phyloP scores from a whole-genome alignment of 192 early-diverging fungal genomes.

The Haplosporangium gracile region DNA sequence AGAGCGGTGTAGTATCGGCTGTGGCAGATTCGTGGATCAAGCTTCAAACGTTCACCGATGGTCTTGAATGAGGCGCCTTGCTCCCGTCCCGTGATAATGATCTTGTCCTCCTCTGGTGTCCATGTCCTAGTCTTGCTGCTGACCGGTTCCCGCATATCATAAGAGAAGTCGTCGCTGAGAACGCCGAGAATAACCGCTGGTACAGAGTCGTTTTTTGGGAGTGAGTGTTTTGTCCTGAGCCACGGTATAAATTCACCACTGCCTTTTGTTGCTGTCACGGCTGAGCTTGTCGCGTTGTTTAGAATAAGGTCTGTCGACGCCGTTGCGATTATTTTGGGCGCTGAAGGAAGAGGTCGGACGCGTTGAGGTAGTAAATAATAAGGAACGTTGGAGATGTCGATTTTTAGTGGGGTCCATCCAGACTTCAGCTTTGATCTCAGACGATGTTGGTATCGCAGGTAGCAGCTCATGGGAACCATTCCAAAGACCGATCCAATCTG shows the following conservation, averaged over 20 bases:
- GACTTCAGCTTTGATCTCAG: background rate
- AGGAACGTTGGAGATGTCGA: constrained; percentile 13
- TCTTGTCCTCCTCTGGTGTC: constrained; percentile 36
- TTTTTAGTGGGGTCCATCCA: constrained; percentile 30
- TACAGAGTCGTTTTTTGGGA: background rate
- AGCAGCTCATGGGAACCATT: constrained; percentile 10
- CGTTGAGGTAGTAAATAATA: constrained; percentile 29
- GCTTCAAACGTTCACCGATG: constrained; percentile 12
- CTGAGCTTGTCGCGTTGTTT: background rate
- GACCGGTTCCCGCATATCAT: background rate
- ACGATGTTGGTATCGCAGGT: constrained; percentile 25
- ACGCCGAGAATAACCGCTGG: background rate
- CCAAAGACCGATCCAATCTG: constrained; percentile 32
- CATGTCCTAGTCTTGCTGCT: background rate
- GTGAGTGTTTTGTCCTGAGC: background rate
- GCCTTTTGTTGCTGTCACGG: background rate
- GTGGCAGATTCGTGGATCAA: constrained; percentile 1
- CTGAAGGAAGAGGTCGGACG: background rate
- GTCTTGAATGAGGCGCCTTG: background rate
- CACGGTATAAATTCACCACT: background rate
- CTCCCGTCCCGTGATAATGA: constrained; percentile 2
- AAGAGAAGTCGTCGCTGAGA: constrained; percentile 16
- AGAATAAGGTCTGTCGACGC: background rate
- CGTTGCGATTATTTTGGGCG: background rate
- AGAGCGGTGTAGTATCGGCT: constrained; percentile 14